A percentile compares a stretch with the other conserved stretches of the same genome.
These are phyloP conservation scores for Xylaria sp. DNA, from an alignment of 2,329 filamentous ascomycete genomes.

Conservation along the genomic window DNA sequence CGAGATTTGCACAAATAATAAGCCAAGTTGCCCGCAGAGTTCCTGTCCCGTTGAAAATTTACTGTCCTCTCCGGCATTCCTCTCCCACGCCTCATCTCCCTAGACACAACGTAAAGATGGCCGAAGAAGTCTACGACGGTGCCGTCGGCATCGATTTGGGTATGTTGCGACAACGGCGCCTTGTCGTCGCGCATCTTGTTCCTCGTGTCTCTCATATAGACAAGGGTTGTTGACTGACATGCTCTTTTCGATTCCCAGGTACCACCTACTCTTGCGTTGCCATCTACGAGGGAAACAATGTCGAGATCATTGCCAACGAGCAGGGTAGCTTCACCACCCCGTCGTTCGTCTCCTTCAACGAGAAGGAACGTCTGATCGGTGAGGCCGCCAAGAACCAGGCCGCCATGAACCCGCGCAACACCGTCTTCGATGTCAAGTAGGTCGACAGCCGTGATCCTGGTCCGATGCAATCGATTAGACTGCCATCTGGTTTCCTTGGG, in stretches of 20 bases:
- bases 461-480: not conserved
- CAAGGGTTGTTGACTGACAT: constrained; percentile 26
- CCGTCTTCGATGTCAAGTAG: constrained; percentile 99
- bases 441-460: constrained; percentile 50
- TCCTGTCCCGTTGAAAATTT: constrained; percentile 37
- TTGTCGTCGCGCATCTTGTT: not conserved
- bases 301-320: constrained; percentile 99
- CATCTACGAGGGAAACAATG: constrained; percentile 99
- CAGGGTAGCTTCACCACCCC: constrained; percentile 99
- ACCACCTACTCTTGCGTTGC: constrained; percentile 99
- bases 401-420: constrained; percentile 98
- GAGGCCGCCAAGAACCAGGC: constrained; percentile 99
- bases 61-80: constrained; percentile 38
- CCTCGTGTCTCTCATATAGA: not conserved
- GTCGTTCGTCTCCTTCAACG: constrained; percentile 98
- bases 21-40: constrained; percentile 32
- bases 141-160: constrained; percentile 99
- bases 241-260: constrained; percentile 64
- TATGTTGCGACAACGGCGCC: constrained; percentile 59
- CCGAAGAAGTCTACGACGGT: constrained; percentile 99
- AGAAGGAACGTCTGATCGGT: constrained; percentile 98
- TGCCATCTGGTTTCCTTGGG: not conserved
- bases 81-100: constrained; percentile 30
- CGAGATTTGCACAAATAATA: constrained; percentile 39
- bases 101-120: constrained; percentile 68